Evolutionary conservation across 163 green algal species (phyloP).

Genomic region (Prototheca stagnorum): DNA sequence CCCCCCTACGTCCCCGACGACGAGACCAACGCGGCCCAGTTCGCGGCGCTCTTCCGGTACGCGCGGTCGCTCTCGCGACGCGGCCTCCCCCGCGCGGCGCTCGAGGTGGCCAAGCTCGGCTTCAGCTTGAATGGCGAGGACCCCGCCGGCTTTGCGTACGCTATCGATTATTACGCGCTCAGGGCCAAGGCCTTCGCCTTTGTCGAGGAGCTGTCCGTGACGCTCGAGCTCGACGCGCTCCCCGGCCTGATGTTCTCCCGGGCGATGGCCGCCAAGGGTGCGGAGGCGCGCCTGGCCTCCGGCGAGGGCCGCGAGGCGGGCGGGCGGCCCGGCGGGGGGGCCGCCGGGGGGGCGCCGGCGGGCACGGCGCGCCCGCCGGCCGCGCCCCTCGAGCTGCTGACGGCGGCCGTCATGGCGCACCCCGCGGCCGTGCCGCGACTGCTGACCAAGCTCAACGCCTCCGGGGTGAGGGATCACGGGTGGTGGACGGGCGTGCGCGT

Average conservation of each 20-base stretch:
- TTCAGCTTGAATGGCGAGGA: conserved; percentile 69
- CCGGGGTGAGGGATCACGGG: conserved; percentile 18
- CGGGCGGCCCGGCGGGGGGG: too few relatives aligned
- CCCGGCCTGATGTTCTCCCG: conserved; percentile 66
- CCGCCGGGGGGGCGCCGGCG: too few relatives aligned
- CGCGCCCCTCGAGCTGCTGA: conserved; percentile 34
- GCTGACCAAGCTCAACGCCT: too few relatives aligned
- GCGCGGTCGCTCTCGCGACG: conserved; percentile 49
- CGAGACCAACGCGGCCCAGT: neutral
- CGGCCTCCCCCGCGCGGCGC: conserved; percentile 73
- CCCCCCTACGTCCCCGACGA: neutral
- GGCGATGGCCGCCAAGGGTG: too few relatives aligned
- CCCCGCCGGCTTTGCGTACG: conserved; percentile 53
- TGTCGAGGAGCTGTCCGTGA: too few relatives aligned
- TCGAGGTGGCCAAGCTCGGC: conserved; percentile 85
- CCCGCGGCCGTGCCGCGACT: conserved; percentile 55
- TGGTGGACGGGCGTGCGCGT: conserved; percentile 47
- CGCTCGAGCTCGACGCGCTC: too few relatives aligned
- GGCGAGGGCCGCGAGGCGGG: too few relatives aligned
- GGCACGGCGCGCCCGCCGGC: too few relatives aligned
- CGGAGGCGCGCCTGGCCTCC: too few relatives aligned
- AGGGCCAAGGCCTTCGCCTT: too few relatives aligned
- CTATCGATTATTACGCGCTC: conserved; percentile 76
- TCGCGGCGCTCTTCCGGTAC: conserved; percentile 2
- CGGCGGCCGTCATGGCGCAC: conserved; percentile 62